These are phyloP conservation scores for Pseudocercospora eumusae DNA, from an alignment of 2,329 filamentous ascomycete genomes.

Conservation along the genomic window DNA sequence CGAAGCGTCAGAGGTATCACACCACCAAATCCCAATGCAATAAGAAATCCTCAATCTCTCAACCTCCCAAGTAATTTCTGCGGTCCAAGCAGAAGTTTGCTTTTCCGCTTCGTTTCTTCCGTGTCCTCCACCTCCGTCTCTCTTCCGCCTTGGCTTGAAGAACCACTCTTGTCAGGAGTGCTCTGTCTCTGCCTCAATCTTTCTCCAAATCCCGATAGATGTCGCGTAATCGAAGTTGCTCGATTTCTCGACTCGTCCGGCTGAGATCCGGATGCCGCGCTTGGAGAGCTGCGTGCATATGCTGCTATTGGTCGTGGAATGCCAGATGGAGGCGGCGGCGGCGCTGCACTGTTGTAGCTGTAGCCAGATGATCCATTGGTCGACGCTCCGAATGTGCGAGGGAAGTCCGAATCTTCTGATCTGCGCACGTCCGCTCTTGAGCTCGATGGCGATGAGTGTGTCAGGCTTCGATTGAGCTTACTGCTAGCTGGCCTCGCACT, in stretches of 20 bases:
- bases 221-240: constrained; percentile 33
- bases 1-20: neutral
- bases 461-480: constrained; percentile 31
- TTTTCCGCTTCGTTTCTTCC: constrained; percentile 44
- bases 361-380: neutral
- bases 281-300: neutral
- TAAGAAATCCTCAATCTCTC: constrained; percentile 30
- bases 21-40: neutral
- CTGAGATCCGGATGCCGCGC: neutral
- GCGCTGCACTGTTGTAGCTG: neutral
- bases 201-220: constrained; percentile 38
- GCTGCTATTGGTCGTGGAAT: neutral
- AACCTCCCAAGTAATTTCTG: constrained; percentile 46
- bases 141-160: neutral
- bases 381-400: neutral
- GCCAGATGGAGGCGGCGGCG: neutral
- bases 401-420: neutral
- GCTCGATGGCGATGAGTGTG: constrained; percentile 26
- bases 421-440: constrained; percentile 25
- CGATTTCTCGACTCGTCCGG: constrained; percentile 25
- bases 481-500: constrained; percentile 36
- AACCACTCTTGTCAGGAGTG: constrained; percentile 8
- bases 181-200: constrained; percentile 29
- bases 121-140: constrained; percentile 18
- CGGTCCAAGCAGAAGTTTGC: constrained; percentile 45